Conservation (phyloP, 2,329 filamentous ascomycete species). For the Fusarium sp. region DNA sequence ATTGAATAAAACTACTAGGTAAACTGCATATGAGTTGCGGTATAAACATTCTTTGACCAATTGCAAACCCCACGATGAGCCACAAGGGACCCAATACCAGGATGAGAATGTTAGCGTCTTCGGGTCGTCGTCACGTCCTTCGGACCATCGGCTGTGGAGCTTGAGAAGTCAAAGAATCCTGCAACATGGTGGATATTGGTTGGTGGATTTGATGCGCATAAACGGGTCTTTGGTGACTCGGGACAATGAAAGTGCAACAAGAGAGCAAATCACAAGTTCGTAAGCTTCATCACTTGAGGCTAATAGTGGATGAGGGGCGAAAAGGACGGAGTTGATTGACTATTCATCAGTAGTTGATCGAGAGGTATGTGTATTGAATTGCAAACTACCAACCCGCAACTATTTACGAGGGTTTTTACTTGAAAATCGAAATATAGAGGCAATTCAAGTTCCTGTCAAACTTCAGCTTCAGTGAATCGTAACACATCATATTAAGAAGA, state of each 20-base stretch:
- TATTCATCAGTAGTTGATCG: conserved; percentile 13
- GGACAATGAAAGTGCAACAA: conserved; percentile 16
- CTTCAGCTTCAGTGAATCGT: neutral
- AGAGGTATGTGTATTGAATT: conserved; percentile 7
- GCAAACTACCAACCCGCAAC: conserved; percentile 34
- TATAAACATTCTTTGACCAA: conserved; percentile 40
- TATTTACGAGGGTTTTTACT: neutral
- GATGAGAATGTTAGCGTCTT: conserved; percentile 44
- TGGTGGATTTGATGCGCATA: conserved; percentile 34
- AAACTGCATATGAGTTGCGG: conserved; percentile 16
- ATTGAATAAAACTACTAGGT: conserved; percentile 14
- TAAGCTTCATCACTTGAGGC: conserved; percentile 2
- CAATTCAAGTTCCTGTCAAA: conserved; percentile 2
- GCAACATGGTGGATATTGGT: conserved; percentile 35
- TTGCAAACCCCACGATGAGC: conserved; percentile 14
- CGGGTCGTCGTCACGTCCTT: conserved; percentile 49
- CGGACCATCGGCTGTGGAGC: conserved; percentile 48
- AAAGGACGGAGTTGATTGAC: conserved; percentile 4
- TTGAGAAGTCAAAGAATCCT: conserved; percentile 15
- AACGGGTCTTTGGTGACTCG: conserved; percentile 23
- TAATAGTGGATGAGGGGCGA: conserved; percentile 16
- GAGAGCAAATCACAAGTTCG: conserved; percentile 39
- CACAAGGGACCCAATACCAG: conserved; percentile 9
- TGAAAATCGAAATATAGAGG: neutral
- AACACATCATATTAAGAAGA: conserved; percentile 1